A percentile compares a stretch with the other conserved stretches of the same genome.
These are phyloP conservation scores for Capsicum chinense DNA, from an alignment of 257 asterid genomes.

Conservation along the genomic window DNA sequence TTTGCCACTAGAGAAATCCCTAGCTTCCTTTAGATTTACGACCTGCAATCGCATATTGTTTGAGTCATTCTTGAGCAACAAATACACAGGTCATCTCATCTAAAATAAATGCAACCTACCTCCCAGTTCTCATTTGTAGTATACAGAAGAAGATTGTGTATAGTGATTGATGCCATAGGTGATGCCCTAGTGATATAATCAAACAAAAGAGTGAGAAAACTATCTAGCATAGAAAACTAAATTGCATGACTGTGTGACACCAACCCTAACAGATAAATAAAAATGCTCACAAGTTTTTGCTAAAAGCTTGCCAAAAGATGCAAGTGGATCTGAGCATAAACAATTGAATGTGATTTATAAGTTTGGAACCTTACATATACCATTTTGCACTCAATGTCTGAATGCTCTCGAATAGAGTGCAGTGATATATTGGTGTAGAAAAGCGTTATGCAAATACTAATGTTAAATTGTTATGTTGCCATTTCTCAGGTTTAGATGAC, in stretches of 20 bases:
- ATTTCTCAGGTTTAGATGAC: constrained; percentile 25
- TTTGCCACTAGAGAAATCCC: constrained; percentile 92
- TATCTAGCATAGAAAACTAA: background rate
- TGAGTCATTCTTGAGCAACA: constrained; percentile 37
- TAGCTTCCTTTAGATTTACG: constrained; percentile 94
- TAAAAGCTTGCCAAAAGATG: constrained; percentile 19
- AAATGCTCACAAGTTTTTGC: constrained; percentile 28
- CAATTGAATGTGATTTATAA: constrained; percentile 4
- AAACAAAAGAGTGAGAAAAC: constrained; percentile 33
- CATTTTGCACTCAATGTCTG: background rate
- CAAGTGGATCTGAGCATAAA: constrained; percentile 19
- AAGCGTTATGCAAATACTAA: background rate
- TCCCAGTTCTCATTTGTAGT: constrained; percentile 95
- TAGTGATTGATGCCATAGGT: constrained; percentile 97
- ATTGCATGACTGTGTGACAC: background rate
- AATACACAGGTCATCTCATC: constrained; percentile 27
- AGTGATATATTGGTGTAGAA: background rate
- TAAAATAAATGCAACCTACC: constrained; percentile 52
- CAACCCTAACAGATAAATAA: constrained; percentile 15
- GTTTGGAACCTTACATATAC: background rate
- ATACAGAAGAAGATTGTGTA: constrained; percentile 84
- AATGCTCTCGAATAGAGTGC: background rate
- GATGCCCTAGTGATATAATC: constrained; percentile 76
- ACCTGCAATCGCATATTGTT: constrained; percentile 57
- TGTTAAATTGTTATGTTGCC: background rate